Conservation (phyloP, 768 basidiomycete genomes). For the Tylopilus sp. region DNA sequence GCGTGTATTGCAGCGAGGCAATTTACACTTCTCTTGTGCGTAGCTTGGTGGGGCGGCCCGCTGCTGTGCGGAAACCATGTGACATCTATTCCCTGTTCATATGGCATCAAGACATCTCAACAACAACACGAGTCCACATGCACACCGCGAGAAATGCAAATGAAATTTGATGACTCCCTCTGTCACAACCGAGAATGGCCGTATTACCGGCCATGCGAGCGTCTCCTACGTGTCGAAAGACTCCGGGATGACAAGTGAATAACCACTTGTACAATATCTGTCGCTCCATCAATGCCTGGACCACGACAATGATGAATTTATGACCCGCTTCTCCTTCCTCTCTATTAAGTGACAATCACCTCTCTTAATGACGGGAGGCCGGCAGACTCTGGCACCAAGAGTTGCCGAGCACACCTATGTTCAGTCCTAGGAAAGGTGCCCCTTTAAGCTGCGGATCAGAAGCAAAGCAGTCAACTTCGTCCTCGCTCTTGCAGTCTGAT, state of each 20-base stretch:
- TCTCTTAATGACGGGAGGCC: constrained; percentile 43
- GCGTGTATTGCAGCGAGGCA: constrained; percentile 40
- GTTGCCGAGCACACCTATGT: constrained; percentile 32
- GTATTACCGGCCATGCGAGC: constrained; percentile 41
- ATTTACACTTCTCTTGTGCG: constrained; percentile 34
- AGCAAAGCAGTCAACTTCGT: constrained; percentile 10
- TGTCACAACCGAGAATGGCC: constrained; percentile 42
- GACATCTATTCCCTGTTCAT: constrained; percentile 31
- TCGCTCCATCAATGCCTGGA: constrained; percentile 13
- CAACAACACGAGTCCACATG: constrained; percentile 25
- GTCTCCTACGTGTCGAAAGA: constrained; percentile 43
- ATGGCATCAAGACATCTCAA: constrained; percentile 20
- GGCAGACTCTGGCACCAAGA: constrained; percentile 25
- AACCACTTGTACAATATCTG: constrained; percentile 35
- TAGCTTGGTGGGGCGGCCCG: constrained; percentile 23
- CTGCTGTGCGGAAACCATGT: constrained; percentile 32
- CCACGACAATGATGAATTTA: background rate
- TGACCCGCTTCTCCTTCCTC: constrained; percentile 28
- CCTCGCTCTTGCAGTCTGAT: constrained; percentile 12
- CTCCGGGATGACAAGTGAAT: constrained; percentile 36
- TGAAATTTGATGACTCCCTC: constrained; percentile 41
- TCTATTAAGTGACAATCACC: constrained; percentile 44
- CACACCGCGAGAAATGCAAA: constrained; percentile 35
- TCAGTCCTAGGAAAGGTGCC: constrained; percentile 32
- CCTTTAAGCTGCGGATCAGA: constrained; percentile 26